These are phyloP conservation scores for Fusarium nurragi DNA, from an alignment of 2,329 filamentous ascomycete genomes.

Conservation along the genomic window DNA sequence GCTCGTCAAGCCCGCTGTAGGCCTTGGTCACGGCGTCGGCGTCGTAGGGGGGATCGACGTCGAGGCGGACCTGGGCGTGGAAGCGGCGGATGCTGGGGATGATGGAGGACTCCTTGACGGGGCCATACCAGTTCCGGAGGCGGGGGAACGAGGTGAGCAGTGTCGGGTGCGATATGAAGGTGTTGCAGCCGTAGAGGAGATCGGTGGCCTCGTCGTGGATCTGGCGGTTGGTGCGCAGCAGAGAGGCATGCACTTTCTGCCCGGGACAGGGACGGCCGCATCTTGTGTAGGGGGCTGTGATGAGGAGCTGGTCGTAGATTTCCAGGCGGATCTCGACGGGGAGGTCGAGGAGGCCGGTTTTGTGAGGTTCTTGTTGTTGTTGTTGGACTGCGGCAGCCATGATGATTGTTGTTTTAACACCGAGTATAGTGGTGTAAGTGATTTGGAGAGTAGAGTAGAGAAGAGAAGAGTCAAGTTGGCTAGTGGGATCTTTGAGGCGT, in stretches of 20 bases:
- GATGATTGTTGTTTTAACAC: slow-evolving; percentile 13
- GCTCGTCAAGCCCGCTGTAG: slow-evolving; percentile 52
- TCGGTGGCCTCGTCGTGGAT: slow-evolving; percentile 54
- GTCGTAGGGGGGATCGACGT: slow-evolving; percentile 51
- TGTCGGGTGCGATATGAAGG: slow-evolving; percentile 54
- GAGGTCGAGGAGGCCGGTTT: slow-evolving; percentile 51
- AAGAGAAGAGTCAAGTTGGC: slow-evolving; percentile 1
- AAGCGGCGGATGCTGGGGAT: slow-evolving; percentile 52
- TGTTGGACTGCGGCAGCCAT: slow-evolving; percentile 37
- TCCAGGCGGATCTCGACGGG: slow-evolving; percentile 59
- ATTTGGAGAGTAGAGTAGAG: neutral
- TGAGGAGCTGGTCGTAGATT: slow-evolving; percentile 57
- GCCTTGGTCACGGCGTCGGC: slow-evolving; percentile 45
- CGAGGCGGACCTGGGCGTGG: slow-evolving; percentile 54
- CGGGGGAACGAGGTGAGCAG: slow-evolving; percentile 55
- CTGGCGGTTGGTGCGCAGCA: slow-evolving; percentile 54
- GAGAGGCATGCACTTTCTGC: slow-evolving; percentile 48
- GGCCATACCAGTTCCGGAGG: slow-evolving; percentile 48
- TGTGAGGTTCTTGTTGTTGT: slow-evolving; percentile 27
- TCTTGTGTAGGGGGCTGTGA: slow-evolving; percentile 46
- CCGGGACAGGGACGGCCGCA: slow-evolving; percentile 30
- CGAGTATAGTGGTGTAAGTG: slow-evolving; percentile 1
- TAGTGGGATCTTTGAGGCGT: slow-evolving; percentile 23
- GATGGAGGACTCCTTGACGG: slow-evolving; percentile 45
- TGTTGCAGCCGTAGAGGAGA: slow-evolving; percentile 56